Conservation (phyloP, 257 asterid genomes). For the Solanum phureja region DNA sequence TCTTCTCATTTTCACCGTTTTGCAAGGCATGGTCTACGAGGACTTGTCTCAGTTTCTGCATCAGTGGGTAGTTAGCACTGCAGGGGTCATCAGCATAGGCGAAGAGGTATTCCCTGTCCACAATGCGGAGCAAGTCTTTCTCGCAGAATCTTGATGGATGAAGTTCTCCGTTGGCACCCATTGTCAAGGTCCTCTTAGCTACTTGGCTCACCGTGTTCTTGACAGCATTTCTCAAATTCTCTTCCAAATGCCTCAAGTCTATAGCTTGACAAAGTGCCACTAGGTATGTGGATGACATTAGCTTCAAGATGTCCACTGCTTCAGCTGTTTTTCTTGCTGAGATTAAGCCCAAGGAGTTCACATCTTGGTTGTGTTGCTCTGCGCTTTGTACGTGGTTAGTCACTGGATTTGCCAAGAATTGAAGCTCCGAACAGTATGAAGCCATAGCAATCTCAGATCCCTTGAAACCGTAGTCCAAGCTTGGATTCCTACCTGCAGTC, state of each 20-base stretch:
- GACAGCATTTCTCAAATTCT: slow-evolving; percentile 32
- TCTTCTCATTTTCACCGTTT: slow-evolving; percentile 35
- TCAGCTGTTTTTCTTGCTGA: slow-evolving; percentile 41
- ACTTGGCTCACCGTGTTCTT: slow-evolving; percentile 42
- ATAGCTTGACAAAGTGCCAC: slow-evolving; percentile 46
- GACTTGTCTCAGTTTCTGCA: slow-evolving; percentile 38
- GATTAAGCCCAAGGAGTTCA: slow-evolving; percentile 41
- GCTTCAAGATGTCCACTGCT: slow-evolving; percentile 38
- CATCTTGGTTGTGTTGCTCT: slow-evolving; percentile 50
- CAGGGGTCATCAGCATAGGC: slow-evolving; percentile 37
- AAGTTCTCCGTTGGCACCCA: slow-evolving; percentile 41
- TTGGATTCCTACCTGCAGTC: slow-evolving; percentile 36
- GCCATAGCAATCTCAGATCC: slow-evolving; percentile 53
- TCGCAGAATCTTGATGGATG: slow-evolving; percentile 45
- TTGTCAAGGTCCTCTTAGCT: slow-evolving; percentile 29
- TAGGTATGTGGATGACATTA: slow-evolving; percentile 33
- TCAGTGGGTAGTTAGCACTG: slow-evolving; percentile 34
- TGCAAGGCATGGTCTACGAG: slow-evolving; percentile 34
- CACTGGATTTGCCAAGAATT: slow-evolving; percentile 39
- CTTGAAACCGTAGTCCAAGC: slow-evolving; percentile 46
- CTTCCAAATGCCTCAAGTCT: slow-evolving; percentile 39
- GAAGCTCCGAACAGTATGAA: slow-evolving; percentile 46
- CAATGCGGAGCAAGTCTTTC: slow-evolving; percentile 35
- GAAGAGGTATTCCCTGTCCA: slow-evolving; percentile 31
- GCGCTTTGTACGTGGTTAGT: slow-evolving; percentile 46